phyloP scores from a whole-genome alignment of 1,284 basidiomycete genomes.

The Cryptococcus sp. region DNA sequence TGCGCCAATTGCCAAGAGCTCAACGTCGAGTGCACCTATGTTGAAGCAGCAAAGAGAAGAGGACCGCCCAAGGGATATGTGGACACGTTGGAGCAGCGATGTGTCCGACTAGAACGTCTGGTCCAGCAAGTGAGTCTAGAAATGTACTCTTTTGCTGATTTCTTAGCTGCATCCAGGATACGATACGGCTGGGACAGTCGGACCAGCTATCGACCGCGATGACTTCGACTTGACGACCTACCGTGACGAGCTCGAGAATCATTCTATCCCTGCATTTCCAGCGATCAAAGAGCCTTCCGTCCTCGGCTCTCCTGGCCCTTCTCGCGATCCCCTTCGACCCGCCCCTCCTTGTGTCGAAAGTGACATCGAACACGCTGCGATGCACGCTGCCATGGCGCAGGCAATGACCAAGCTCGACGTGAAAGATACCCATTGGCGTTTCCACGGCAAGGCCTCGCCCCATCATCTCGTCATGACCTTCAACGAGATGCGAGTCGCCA shows the following conservation, averaged over 20 bases:
- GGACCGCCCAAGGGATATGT: constrained; percentile 82
- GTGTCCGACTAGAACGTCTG: constrained; percentile 66
- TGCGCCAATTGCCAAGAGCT: constrained; percentile 76
- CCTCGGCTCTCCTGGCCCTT: constrained; percentile 15
- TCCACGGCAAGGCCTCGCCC: constrained; percentile 67
- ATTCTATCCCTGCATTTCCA: constrained; percentile 39
- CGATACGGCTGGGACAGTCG: constrained; percentile 63
- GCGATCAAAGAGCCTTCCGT: constrained; percentile 23
- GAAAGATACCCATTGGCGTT: constrained; percentile 49
- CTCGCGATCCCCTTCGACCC: constrained; percentile 27
- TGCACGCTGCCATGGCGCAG: constrained; percentile 18
- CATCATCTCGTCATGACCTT: constrained; percentile 61
- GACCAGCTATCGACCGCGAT: constrained; percentile 61
- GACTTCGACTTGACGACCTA: constrained; percentile 57
- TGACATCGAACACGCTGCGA: constrained; percentile 11
- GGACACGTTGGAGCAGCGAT: constrained; percentile 63
- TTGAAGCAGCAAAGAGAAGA: constrained; percentile 69
- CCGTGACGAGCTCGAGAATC: constrained; percentile 24
- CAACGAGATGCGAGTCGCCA: constrained; percentile 56
- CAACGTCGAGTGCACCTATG: constrained; percentile 68
- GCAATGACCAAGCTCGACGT: constrained; percentile 34
- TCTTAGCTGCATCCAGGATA: constrained; percentile 60
- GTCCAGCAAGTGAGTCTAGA: constrained; percentile 53
- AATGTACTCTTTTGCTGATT: neutral
- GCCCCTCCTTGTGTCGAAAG: constrained; percentile 1